Base-by-base conservation (phyloP, 2,329 filamentous ascomycete genomes). In the Amesomyces nigricolor region DNA sequence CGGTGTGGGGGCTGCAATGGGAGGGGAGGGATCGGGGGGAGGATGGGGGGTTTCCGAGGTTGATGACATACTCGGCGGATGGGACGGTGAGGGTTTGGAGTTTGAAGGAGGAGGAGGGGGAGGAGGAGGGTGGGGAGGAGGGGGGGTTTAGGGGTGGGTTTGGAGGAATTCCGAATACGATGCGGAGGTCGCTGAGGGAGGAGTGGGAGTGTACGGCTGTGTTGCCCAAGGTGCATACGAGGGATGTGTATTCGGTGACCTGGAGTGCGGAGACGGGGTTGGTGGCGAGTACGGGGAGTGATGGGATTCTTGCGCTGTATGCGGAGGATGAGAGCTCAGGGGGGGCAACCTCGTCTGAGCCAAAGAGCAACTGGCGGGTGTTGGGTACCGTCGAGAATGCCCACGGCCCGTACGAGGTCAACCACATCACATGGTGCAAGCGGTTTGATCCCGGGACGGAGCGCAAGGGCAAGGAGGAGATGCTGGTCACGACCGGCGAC, bases 321-420 rank as follows among this genome's bases (percentile, higher is more conserved):
- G 78, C 81, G 58, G 91, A 95, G 69, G 65, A 67, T 6, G 62
- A 65, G 2, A 57, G 56, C 14, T 30, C 26, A 4, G 58, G 53
- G 39, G 55, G 72, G 42, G 61, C 68, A 6, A 58, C 55, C 46
- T 70, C 29, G 2, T 29, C 39, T 3, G 37, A 16, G 13, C 22
- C 35, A 32, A 45, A 50, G 42, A 47, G 79, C 1, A 78, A 81
- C 57, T 97, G 94, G 94, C 76, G 78, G 6, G 71, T 92, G 3
- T 66, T 95, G 14, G 82, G 83, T 0, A 80, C 81, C n/a, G 67
- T 88, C 1, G 78, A 86, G 47, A 86, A 85, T 35, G 89, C 86
- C 2, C 94, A 99, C 69, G 91, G 90, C 0, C 89, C 95, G 2
- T 96, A 92, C 67, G 94, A 99, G 72, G 80, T 97, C 61, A 99